Base-by-base conservation (phyloP, 345 rosid genomes). In the Clarkia xantiana region DNA sequence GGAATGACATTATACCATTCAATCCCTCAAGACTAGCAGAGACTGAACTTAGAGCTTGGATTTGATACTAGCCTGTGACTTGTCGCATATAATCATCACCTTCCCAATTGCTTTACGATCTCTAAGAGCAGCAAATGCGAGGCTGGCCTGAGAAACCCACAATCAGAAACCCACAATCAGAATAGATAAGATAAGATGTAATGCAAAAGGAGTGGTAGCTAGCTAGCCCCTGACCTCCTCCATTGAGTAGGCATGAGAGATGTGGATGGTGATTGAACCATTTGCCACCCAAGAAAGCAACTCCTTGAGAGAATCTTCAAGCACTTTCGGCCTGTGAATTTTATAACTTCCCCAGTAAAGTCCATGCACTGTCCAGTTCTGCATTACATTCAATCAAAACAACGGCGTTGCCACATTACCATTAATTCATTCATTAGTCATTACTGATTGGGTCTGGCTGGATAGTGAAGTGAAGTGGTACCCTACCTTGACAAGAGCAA, bases 301-400 rank as follows among this genome's bases (percentile, higher is more conserved):
- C 71, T 83, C 98, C 47, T 20, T 69, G 14, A 81, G 51, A 45
- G 96, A 86, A 55, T 81, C 91, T 61, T 76, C 69, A 22, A 86
- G 82, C 40, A 86, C 78, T 51, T 0, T 55, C 0, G 94, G 93
- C 41, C 44, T 74, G 60, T 86, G 86, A 57, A 73, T 60, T 36
- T 38, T 67, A 66, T 86, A 71, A 79, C 96, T 86, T 13, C 94
- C 96, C 96, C 96, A 83, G 66, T 83, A 86, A 54, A 91, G 93
- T 60, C 98, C 97, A 53, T 90, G 97, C 43, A 90, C 73, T 0
- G 98, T 81, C 94, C 98, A 91, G 71, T 91, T 91, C 98, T 86
- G 69, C 18, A 67, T 14, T 39, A 18, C 41, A 49, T 49, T 34
- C 41, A 15, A 20, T 49, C 40, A 49, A 49, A n/a, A 49, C 19